A percentile compares a stretch with the other conserved stretches of the same genome.
These are phyloP conservation scores for Aspergillus steynii DNA, from an alignment of 495 filamentous ascomycete species.

Conservation along the genomic window DNA sequence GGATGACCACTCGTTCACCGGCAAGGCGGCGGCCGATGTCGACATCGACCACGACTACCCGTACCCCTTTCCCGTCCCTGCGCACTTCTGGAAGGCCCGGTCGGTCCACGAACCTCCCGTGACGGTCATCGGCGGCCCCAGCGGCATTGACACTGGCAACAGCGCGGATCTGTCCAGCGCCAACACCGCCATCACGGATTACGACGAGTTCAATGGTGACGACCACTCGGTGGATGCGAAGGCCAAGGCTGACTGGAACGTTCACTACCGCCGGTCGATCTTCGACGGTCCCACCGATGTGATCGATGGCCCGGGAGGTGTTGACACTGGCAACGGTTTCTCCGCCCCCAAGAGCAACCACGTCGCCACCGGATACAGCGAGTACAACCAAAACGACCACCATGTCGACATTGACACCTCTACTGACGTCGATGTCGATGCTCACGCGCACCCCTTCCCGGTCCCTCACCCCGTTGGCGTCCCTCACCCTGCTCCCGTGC, in stretches of 20 bases:
- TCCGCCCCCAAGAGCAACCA: not conserved
- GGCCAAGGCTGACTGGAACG: not conserved
- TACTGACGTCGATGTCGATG: not conserved
- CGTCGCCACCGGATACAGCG: not conserved
- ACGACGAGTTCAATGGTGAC: not conserved
- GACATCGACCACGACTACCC: slow-evolving; percentile 9
- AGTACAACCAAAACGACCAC: slow-evolving; percentile 3
- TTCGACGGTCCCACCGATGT: too few species aligned
- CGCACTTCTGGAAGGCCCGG: too few species aligned
- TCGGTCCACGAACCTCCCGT: not conserved
- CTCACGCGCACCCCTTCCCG: not conserved
- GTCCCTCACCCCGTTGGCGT: too few species aligned
- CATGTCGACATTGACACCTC: not conserved
- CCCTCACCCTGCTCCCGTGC: too few species aligned
- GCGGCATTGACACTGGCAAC: slow-evolving; percentile 30
- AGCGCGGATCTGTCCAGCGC: slow-evolving; percentile 20
- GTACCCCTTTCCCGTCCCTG: not conserved
- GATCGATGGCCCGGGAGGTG: not conserved
- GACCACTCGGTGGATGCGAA: slow-evolving; percentile 24
- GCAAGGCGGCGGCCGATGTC: slow-evolving; percentile 10
- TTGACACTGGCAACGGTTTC: not conserved
- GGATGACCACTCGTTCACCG: slow-evolving; percentile 34
- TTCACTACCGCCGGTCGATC: too few species aligned
- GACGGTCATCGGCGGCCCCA: not conserved
- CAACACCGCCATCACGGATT: not conserved